phyloP scores from a whole-genome alignment of 169 alveolate genomes.

The Eimeria necatrix region DNA sequence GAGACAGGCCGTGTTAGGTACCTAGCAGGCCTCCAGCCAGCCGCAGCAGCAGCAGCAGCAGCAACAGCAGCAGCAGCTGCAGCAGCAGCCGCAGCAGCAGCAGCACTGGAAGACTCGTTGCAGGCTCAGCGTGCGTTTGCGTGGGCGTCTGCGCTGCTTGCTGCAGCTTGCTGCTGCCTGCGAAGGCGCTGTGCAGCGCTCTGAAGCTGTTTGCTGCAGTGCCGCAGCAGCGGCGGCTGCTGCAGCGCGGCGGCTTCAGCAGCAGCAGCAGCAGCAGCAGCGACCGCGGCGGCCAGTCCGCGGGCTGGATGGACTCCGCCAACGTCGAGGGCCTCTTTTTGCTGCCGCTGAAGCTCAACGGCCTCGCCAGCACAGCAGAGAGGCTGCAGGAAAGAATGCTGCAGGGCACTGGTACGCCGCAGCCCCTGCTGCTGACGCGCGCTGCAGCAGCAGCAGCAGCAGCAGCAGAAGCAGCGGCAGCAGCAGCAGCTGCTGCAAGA shows the following conservation, averaged over 20 bases:
- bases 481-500: not conserved
- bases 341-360: slow-evolving; percentile 7
- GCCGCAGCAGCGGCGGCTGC: slow-evolving; percentile 54
- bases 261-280: not conserved
- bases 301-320: slow-evolving; percentile 20
- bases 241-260: slow-evolving; percentile 12
- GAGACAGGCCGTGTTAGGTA: no score
- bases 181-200: slow-evolving; percentile 2
- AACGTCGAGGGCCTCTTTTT: not conserved
- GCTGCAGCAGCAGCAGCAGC: not conserved
- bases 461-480: not conserved
- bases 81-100: not conserved
- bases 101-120: not conserved
- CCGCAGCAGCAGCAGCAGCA: not conserved
- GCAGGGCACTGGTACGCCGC: slow-evolving; percentile 57
- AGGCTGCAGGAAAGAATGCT: slow-evolving; percentile 54
- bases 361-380: slow-evolving; percentile 7
- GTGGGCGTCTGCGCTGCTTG: not conserved
- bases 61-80: not conserved
- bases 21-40: no score
- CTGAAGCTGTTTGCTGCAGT: slow-evolving; percentile 43
- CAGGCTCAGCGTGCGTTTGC: not conserved
- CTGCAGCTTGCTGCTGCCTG: not conserved
- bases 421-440: not conserved
- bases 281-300: not conserved